phyloP scores from a whole-genome alignment of 2,329 filamentous ascomycete species.

The Scytalidium lignicola region DNA sequence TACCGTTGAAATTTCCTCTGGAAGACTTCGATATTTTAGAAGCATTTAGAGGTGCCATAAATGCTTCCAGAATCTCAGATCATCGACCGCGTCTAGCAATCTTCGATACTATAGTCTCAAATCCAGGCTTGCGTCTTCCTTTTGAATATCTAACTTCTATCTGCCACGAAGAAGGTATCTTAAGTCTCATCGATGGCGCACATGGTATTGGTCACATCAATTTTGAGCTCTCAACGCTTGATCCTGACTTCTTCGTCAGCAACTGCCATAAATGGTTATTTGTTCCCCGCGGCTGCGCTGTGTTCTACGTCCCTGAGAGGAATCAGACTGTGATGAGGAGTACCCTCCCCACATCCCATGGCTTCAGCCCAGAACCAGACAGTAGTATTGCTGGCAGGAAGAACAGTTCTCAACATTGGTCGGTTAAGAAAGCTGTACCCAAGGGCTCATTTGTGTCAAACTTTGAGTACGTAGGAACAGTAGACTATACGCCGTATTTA shows the following conservation, averaged over 20 bases:
- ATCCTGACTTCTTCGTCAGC: conserved; percentile 80
- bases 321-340: conserved; percentile 73
- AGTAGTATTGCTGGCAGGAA: conserved; percentile 3
- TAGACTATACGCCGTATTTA: conserved; percentile 67
- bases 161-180: conserved; percentile 61
- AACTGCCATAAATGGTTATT: conserved; percentile 93
- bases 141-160: conserved; percentile 61
- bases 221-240: conserved; percentile 59
- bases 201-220: conserved; percentile 78
- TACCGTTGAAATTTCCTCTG: conserved; percentile 63
- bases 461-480: conserved; percentile 74
- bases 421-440: conserved; percentile 31
- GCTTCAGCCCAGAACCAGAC: conserved; percentile 51
- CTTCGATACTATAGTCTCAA: conserved; percentile 78
- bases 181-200: conserved; percentile 72
- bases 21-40: conserved; percentile 61
- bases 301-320: conserved; percentile 71
- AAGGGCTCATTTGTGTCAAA: conserved; percentile 53
- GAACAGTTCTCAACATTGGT: no score
- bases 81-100: conserved; percentile 62
- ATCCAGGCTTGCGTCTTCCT: conserved; percentile 75
- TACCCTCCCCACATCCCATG: conserved; percentile 75
- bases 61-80: conserved; percentile 45
- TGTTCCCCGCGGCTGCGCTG: conserved; percentile 71
- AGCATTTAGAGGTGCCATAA: conserved; percentile 56